A percentile compares a stretch with the other conserved stretches of the same genome.
These are phyloP conservation scores for Skeletonema marinoi DNA, from an alignment of 108 stramenopile species.

Conservation along the genomic window DNA sequence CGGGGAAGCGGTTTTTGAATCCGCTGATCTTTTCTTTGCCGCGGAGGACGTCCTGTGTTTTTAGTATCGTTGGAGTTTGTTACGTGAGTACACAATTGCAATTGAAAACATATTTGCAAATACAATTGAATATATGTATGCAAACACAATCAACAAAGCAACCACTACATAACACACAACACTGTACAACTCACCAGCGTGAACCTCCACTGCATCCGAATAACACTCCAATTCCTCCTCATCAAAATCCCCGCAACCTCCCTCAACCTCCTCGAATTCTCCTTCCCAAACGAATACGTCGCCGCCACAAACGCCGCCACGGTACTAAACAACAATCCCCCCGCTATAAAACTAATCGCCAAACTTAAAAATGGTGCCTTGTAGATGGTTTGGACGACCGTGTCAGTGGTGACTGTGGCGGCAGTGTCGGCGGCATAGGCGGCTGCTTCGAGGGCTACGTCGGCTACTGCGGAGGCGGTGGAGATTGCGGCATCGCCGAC, in stretches of 20 bases:
- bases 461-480: conserved; percentile 3
- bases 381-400: conserved; percentile 31
- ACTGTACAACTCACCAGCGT: conserved; percentile 35
- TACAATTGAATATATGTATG: no score
- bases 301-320: conserved; percentile 51
- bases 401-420: conserved; percentile 13
- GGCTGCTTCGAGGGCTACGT: conserved; percentile 10
- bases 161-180: conserved; percentile 10
- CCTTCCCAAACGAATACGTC: conserved; percentile 51
- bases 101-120: no score
- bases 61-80: neutral
- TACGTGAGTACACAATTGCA: no score
- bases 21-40: conserved; percentile 44
- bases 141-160: neutral
- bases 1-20: conserved; percentile 47
- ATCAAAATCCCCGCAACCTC: conserved; percentile 41
- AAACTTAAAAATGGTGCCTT: conserved; percentile 43
- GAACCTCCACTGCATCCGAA: conserved; percentile 38
- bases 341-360: conserved; percentile 44
- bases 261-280: conserved; percentile 46
- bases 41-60: conserved; percentile 30
- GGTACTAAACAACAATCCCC: conserved; percentile 66
- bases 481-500: neutral
- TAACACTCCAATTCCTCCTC: conserved; percentile 51
- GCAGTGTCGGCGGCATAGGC: conserved; percentile 6